These are phyloP conservation scores for Termitomyces sp. DNA, from an alignment of 768 basidiomycete genomes.

Conservation along the genomic window DNA sequence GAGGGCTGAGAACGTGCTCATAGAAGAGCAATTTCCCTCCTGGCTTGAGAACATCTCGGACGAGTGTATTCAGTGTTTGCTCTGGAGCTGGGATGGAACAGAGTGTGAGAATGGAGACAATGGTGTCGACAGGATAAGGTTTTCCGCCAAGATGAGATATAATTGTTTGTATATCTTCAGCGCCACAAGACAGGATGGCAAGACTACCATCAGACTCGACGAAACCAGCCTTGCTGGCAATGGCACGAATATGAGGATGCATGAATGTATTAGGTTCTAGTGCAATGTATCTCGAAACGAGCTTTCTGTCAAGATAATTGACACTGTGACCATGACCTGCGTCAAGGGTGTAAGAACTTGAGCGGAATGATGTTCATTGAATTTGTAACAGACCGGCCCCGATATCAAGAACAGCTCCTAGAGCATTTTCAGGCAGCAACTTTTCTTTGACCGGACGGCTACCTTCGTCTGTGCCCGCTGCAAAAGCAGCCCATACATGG, in stretches of 20 bases:
- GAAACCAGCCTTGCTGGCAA: slow-evolving; percentile 51
- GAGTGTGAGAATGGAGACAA: slow-evolving; percentile 63
- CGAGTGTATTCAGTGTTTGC: slow-evolving; percentile 41
- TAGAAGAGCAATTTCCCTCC: slow-evolving; percentile 66
- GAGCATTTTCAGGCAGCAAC: slow-evolving; percentile 40
- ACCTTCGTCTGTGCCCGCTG: slow-evolving; percentile 40
- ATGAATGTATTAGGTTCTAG: slow-evolving; percentile 68
- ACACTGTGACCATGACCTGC: slow-evolving; percentile 65
- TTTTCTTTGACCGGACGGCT: slow-evolving; percentile 36
- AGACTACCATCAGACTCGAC: slow-evolving; percentile 38
- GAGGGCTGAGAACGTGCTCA: slow-evolving; percentile 64
- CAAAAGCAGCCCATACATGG: slow-evolving; percentile 52
- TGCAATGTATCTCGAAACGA: slow-evolving; percentile 65
- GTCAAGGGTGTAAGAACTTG: neutral
- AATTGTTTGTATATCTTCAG: slow-evolving; percentile 53
- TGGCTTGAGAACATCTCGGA: slow-evolving; percentile 52
- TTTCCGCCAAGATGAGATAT: slow-evolving; percentile 27
- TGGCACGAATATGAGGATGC: slow-evolving; percentile 52
- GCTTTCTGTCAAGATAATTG: slow-evolving; percentile 50
- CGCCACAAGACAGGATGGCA: slow-evolving; percentile 59
- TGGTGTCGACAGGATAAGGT: slow-evolving; percentile 47
- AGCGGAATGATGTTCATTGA: neutral
- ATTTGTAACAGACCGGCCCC: slow-evolving; percentile 11
- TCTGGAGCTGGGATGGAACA: slow-evolving; percentile 63
- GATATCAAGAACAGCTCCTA: slow-evolving; percentile 58